Base-by-base conservation (phyloP, 1,284 basidiomycete genomes). In the Mycosarcoma mackinlayi region DNA sequence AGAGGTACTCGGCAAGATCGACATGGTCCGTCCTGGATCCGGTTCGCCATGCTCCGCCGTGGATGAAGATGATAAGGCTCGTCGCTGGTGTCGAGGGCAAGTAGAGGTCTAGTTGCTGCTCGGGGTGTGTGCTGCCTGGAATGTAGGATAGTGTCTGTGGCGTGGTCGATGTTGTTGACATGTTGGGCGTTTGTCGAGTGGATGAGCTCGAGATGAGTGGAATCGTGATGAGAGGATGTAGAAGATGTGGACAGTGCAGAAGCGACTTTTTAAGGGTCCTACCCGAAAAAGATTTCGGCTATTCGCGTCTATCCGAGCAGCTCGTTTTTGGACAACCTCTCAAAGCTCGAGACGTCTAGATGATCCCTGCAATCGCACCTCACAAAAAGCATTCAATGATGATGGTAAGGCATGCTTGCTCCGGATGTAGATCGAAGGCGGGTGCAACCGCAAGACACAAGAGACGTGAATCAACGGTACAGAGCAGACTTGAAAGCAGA, bases 1-100 rank as follows among this genome's bases (percentile, higher is more conserved):
- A 50, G 13, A 73, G 52, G 18, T 47, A 45, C 19, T 31, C 41
- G 14, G 64, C 69, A 2, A 73, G 52, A 23, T 73, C 64, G 19
- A 34, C 30, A 23, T 73, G 69, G 25, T 62, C 57, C 10, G 40
- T 57, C 27, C 64, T 42, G 9, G 55, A 56, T 19, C 69, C 69
- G 11, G 64, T 60, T 1, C 69, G 53, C 77, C 73, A 78, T 24
- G 69, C 72, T 21, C 69, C 73, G 21, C 60, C 64, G 28, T 73
- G 58, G 33, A 70, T 58, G 53, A 64, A 70, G 44, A 70, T 27
- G 30, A 65, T 35, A 23, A 70, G 37, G 16, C 41, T 28, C 3
- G 58, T 45, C 3, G 60, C 42, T 40, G 30, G 31, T 3, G 31
- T 23, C 2, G 48, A 13, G 0, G 61, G 67, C 18, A 70, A 37